Evolutionary conservation across 192 early-diverging fungal species (phyloP).

Genomic region (Funneliformis geosporum): DNA sequence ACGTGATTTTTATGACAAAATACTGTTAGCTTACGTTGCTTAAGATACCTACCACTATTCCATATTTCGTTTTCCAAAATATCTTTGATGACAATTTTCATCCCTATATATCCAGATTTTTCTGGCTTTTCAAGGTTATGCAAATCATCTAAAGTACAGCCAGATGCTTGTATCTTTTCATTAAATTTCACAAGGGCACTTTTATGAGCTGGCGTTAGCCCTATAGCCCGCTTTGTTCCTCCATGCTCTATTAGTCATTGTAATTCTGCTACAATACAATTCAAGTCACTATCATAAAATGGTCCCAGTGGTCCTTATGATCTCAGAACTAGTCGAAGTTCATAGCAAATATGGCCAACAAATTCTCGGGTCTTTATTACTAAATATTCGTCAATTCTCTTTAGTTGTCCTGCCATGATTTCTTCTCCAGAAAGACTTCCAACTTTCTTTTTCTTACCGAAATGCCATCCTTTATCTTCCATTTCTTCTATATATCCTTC

Average conservation of each 20-base stretch:
- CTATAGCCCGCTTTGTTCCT: not conserved
- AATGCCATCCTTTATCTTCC: constrained; percentile 4
- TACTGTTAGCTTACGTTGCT: not conserved
- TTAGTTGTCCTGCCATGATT: no score
- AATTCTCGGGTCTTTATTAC: no score
- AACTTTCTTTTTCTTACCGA: constrained; percentile 1
- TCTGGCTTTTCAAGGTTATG: not conserved
- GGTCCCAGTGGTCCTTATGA: not conserved
- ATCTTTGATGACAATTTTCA: not conserved
- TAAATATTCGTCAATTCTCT: no score
- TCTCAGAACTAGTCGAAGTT: not conserved
- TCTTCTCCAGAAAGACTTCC: no score
- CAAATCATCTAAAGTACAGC: no score
- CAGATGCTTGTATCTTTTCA: no score
- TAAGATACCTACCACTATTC: not conserved
- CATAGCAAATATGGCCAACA: no score
- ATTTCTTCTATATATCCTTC: not conserved
- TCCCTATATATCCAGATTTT: not conserved
- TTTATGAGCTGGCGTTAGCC: not conserved
- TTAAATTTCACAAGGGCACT: no score
- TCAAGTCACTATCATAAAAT: not conserved
- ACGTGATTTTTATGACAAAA: no score
- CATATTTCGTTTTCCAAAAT: not conserved
- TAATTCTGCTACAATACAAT: constrained; percentile 10
- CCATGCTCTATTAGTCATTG: not conserved